Conservation (phyloP, 75 land plant genomes). For the Pinus albicaulis region DNA sequence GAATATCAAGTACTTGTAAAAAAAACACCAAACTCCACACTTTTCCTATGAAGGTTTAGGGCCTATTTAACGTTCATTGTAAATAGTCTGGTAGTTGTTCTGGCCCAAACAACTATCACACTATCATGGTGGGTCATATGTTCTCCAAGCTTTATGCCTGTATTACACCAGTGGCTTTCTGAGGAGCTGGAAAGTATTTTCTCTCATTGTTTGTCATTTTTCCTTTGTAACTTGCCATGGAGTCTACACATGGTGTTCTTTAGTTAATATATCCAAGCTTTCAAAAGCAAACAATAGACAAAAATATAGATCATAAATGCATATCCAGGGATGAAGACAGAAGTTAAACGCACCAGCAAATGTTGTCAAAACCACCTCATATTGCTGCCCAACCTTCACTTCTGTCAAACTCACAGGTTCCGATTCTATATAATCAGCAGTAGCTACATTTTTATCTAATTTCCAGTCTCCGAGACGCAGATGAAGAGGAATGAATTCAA, state of each 20-base stretch:
- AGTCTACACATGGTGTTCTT: not conserved
- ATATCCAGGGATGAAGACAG: not conserved
- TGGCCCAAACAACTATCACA: too few species aligned
- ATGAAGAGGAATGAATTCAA: constrained; percentile 68
- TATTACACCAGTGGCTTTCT: too few species aligned
- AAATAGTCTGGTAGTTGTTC: too few species aligned
- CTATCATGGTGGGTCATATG: too few species aligned
- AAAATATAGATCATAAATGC: not conserved
- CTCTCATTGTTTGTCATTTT: too few species aligned
- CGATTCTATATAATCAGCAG: not conserved
- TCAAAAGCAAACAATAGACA: not conserved
- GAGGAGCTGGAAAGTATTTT: too few species aligned
- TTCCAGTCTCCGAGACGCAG: not conserved
- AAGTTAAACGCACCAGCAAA: constrained; percentile 45
- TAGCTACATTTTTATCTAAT: not conserved
- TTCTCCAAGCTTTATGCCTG: too few species aligned
- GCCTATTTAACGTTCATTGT: too few species aligned
- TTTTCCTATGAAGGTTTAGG: too few species aligned
- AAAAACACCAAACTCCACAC: too few species aligned
- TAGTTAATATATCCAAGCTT: not conserved
- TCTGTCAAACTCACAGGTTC: constrained; percentile 65
- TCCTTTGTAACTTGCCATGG: not conserved
- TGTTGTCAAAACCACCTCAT: constrained; percentile 80
- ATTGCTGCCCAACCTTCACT: constrained; percentile 76
- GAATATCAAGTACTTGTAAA: too few species aligned